These are phyloP conservation scores for Solanum sitiens DNA, from an alignment of 257 asterid genomes.

Conservation along the genomic window DNA sequence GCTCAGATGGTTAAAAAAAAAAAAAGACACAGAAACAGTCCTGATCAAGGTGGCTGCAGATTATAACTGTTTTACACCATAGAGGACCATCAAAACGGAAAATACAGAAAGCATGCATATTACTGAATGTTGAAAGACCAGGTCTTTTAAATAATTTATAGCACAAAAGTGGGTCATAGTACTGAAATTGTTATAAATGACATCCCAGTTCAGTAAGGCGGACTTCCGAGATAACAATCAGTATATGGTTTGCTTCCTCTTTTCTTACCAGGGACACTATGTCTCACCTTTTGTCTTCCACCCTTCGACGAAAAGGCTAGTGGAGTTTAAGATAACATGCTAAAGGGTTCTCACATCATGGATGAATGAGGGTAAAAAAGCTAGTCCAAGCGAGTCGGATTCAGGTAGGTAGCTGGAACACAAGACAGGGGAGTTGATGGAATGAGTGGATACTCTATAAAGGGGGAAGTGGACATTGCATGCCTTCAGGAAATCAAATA, in stretches of 20 bases:
- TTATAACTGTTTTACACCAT: not conserved
- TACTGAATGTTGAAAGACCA: not conserved
- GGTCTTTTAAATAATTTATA: not conserved
- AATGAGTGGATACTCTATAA: not conserved
- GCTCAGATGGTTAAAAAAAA: slow-evolving; percentile 11
- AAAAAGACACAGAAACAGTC: not conserved
- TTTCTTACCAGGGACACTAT: not conserved
- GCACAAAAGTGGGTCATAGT: not conserved
- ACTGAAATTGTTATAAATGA: not conserved
- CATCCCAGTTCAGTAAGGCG: not conserved
- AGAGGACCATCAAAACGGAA: not conserved
- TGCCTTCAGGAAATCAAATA: not conserved
- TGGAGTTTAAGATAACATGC: not conserved
- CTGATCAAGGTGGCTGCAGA: not conserved
- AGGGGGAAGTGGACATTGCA: not conserved
- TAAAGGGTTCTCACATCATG: not conserved
- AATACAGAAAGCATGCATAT: not conserved
- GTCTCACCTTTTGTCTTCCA: not conserved
- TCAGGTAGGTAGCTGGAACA: not conserved
- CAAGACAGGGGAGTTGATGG: not conserved
- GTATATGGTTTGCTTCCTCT: not conserved
- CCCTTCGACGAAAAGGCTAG: not conserved
- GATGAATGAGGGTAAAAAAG: not conserved
- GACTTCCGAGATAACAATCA: not conserved
- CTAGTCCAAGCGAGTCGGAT: not conserved